These are phyloP conservation scores for Verticillium nubilum DNA, from an alignment of 2,329 filamentous ascomycete species.

Conservation along the genomic window DNA sequence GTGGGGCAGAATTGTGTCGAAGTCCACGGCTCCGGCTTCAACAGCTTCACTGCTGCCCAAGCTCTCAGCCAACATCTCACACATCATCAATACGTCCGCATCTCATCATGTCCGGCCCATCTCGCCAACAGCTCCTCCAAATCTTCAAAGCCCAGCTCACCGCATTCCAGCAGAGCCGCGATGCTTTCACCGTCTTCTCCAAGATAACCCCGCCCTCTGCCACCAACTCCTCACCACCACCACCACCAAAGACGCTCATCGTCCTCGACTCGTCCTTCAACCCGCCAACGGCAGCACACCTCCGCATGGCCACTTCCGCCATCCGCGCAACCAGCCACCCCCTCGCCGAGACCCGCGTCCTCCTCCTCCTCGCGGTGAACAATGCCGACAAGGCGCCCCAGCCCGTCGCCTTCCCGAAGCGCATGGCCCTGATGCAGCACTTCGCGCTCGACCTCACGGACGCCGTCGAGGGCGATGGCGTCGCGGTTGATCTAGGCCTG, in stretches of 20 bases:
- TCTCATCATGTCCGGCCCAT: slow-evolving; percentile 6
- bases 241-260: slow-evolving; percentile 34
- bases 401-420: slow-evolving; percentile 61
- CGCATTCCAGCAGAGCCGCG: slow-evolving; percentile 35
- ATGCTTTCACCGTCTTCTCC: slow-evolving; percentile 38
- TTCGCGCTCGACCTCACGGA: slow-evolving; percentile 53
- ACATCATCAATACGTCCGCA: background rate
- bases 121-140: slow-evolving; percentile 23
- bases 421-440: slow-evolving; percentile 66
- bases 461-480: background rate
- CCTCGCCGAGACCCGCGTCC: slow-evolving; percentile 29
- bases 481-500: slow-evolving; percentile 59
- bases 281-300: slow-evolving; percentile 58
- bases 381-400: slow-evolving; percentile 64
- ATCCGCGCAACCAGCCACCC: slow-evolving; percentile 14
- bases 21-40: no score
- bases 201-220: background rate
- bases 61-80: background rate
- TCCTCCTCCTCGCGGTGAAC: slow-evolving; percentile 56
- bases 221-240: slow-evolving; percentile 12
- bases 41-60: no score
- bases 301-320: slow-evolving; percentile 49
- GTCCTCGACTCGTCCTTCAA: slow-evolving; percentile 66
- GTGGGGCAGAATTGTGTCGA: no score
- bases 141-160: slow-evolving; percentile 39